Evolutionary conservation across 257 asterid genomes (phyloP).

Genomic region (Solanum etuberosum): DNA sequence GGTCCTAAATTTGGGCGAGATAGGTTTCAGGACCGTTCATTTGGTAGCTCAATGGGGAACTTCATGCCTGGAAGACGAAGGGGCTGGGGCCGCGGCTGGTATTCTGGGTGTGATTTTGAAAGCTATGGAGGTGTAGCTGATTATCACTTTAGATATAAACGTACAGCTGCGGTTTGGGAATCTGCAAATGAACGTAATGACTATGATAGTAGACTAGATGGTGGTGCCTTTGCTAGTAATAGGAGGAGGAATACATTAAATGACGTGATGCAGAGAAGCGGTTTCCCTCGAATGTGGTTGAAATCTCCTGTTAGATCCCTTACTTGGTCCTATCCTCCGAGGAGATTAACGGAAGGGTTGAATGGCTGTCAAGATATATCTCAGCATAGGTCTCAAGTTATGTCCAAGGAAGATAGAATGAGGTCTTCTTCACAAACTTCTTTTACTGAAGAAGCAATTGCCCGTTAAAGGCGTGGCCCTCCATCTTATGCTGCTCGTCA

Average conservation of each 20-base stretch:
- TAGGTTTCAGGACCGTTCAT: conserved; percentile 35
- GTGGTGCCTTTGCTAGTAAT: conserved; percentile 8
- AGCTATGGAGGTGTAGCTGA: conserved; percentile 53
- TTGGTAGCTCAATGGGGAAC: conserved; percentile 37
- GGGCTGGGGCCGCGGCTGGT: conserved; percentile 16
- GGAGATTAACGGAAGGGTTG: conserved; percentile 22
- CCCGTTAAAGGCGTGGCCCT: conserved; percentile 45
- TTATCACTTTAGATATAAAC: conserved; percentile 31
- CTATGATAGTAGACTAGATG: conserved; percentile 17
- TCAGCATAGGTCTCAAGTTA: conserved; percentile 45
- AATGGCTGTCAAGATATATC: conserved; percentile 28
- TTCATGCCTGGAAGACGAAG: conserved; percentile 47
- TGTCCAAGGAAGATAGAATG: conserved; percentile 49
- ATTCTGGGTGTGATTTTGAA: no score
- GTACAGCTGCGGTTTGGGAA: conserved; percentile 8
- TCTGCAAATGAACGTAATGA: no score
- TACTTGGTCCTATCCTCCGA: conserved; percentile 60
- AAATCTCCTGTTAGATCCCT: conserved; percentile 58
- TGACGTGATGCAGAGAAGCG: conserved; percentile 44
- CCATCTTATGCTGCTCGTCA: conserved; percentile 40
- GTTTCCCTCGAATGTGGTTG: conserved; percentile 35
- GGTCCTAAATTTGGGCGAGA: conserved; percentile 23
- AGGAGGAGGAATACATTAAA: conserved; percentile 35
- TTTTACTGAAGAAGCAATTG: not conserved
- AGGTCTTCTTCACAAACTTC: conserved; percentile 25